phyloP scores from a whole-genome alignment of 2,329 filamentous ascomycete species.

The Diaporthe eres region DNA sequence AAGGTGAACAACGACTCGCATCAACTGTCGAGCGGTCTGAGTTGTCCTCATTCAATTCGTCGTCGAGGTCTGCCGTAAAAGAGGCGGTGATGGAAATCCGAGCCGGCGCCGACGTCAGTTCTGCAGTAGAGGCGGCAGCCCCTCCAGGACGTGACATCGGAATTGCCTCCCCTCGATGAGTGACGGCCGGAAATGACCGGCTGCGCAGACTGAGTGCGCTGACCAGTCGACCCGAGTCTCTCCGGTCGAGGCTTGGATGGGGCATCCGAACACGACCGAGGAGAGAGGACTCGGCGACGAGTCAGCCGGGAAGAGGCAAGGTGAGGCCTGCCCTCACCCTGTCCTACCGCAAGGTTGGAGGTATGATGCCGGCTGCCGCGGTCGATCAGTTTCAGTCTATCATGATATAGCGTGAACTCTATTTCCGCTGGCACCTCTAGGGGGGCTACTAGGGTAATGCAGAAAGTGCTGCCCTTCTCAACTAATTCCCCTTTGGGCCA shows the following conservation, averaged over 20 bases:
- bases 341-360: constrained; percentile 1
- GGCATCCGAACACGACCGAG: constrained; percentile 21
- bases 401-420: constrained; percentile 33
- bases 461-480: constrained; percentile 20
- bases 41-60: constrained; percentile 21
- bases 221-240: constrained; percentile 12
- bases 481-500: constrained; percentile 25
- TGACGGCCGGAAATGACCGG: constrained; percentile 27
- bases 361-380: constrained; percentile 31
- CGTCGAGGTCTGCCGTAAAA: background rate
- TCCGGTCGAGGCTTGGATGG: constrained; percentile 10
- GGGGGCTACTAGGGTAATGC: constrained; percentile 12
- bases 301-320: constrained; percentile 32
- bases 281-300: constrained; percentile 12
- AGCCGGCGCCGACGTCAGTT: constrained; percentile 13
- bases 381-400: constrained; percentile 31
- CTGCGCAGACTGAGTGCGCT: background rate
- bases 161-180: background rate
- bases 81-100: constrained; percentile 28
- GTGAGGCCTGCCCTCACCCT: constrained; percentile 33
- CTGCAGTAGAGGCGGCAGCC: constrained; percentile 14
- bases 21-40: constrained; percentile 20
- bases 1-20: constrained; percentile 23
- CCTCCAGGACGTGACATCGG: constrained; percentile 28
- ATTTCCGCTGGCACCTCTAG: constrained; percentile 25